Evolutionary conservation across 805 yeast species (phyloP).

Genomic region (Cyberlindnera saturnus): DNA sequence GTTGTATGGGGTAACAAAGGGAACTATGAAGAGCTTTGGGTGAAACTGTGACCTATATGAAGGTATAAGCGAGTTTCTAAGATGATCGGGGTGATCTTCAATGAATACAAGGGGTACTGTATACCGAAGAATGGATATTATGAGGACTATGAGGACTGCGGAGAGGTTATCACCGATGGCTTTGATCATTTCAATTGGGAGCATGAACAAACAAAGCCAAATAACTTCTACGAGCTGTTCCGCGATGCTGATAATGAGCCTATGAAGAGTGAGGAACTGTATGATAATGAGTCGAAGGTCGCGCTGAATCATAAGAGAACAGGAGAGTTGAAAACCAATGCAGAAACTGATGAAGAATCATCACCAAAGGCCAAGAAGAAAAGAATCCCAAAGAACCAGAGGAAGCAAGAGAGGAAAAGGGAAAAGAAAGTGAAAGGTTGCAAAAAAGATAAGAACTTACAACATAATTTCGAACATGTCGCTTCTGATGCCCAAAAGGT

Average conservation of each 20-base stretch:
- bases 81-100: slow-evolving; percentile 14
- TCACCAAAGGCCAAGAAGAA: slow-evolving; percentile 4
- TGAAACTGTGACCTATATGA: background rate
- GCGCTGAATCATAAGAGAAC: slow-evolving; percentile 5
- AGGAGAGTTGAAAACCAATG: background rate
- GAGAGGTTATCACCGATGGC: slow-evolving; percentile 27
- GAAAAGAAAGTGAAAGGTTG: slow-evolving; percentile 7
- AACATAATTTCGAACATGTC: slow-evolving; percentile 6
- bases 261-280: slow-evolving; percentile 2
- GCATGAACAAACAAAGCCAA: slow-evolving; percentile 5
- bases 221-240: background rate
- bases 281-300: slow-evolving; percentile 7
- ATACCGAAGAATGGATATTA: slow-evolving; percentile 6
- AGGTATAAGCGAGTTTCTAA: background rate
- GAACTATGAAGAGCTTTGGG: no score
- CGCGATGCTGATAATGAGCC: background rate
- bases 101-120: slow-evolving; percentile 21
- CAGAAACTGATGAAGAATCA: slow-evolving; percentile 1
- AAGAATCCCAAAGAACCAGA: background rate
- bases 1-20: no score
- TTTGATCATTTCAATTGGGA: slow-evolving; percentile 38
- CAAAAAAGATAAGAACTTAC: slow-evolving; percentile 5
- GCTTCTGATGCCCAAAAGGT: slow-evolving; percentile 16
- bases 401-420: slow-evolving; percentile 8
- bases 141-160: background rate